Percentiles rank a stretch among this genome's conserved stretches.
Evolutionary conservation across 208 protist genomes (phyloP).

Genomic region (Trichomonas gallinae): DNA sequence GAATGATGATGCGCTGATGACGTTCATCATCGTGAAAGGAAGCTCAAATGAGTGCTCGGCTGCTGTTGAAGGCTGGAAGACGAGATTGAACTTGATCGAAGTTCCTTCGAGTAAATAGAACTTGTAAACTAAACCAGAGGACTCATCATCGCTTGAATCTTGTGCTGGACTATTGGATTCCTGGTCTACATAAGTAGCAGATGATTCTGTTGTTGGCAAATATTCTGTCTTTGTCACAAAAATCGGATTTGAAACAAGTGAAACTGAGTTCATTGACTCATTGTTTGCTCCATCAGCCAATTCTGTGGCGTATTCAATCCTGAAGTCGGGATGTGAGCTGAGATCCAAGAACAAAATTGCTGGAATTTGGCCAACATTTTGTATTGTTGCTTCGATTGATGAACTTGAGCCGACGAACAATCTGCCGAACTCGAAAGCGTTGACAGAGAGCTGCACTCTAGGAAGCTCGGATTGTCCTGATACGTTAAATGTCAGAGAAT

Average conservation of each 20-base stretch:
- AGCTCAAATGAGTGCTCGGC: background rate
- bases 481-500: background rate
- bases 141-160: background rate
- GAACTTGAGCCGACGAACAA: background rate
- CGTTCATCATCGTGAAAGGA: slow-evolving; percentile 3
- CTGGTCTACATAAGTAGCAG: background rate
- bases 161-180: background rate
- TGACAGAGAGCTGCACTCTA: background rate
- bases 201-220: background rate
- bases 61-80: background rate
- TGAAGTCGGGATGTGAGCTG: background rate
- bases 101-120: background rate
- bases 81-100: background rate
- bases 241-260: background rate
- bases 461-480: background rate
- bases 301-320: background rate
- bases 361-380: background rate
- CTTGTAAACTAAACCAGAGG: background rate
- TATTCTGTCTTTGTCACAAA: background rate
- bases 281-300: background rate
- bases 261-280: background rate
- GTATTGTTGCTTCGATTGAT: background rate
- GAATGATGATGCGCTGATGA: background rate
- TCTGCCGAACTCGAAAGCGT: background rate
- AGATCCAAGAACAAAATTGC: background rate